phyloP scores from a whole-genome alignment of 805 yeast species.

The Yarrowia keelungensis region DNA sequence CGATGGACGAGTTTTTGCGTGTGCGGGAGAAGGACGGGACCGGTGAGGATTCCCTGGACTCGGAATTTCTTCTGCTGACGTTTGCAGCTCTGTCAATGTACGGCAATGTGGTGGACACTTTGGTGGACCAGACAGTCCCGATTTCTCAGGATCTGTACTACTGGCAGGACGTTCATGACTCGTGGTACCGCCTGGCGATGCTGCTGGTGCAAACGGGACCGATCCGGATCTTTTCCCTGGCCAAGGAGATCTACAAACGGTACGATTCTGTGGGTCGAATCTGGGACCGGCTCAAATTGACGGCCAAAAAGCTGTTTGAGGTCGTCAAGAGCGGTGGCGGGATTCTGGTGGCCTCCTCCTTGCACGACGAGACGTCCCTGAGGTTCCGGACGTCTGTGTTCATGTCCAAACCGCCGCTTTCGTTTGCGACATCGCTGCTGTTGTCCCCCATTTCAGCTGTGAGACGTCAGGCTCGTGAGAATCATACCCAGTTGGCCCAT shows the following conservation, averaged over 20 bases:
- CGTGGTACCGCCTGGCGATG: constrained; percentile 48
- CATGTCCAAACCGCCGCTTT: constrained; percentile 30
- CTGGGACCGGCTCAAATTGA: constrained; percentile 31
- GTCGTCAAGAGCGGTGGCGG: constrained; percentile 15
- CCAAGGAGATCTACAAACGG: constrained; percentile 12
- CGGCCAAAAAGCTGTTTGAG: constrained; percentile 11
- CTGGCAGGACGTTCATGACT: constrained; percentile 54
- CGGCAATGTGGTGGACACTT: constrained; percentile 49
- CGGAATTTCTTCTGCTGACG: constrained; percentile 30
- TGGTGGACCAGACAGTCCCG: constrained; percentile 55
- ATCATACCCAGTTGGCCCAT: constrained; percentile 8
- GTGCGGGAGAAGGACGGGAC: neutral
- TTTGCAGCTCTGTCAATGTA: constrained; percentile 51
- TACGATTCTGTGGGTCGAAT: constrained; percentile 16
- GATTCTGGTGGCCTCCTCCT: neutral
- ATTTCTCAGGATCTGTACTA: constrained; percentile 56
- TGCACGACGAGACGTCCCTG: constrained; percentile 29
- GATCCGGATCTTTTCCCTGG: constrained; percentile 26
- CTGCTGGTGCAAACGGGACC: constrained; percentile 54
- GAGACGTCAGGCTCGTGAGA: constrained; percentile 5
- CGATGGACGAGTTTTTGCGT: constrained; percentile 28
- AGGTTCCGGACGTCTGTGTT: constrained; percentile 3
- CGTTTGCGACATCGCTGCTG: constrained; percentile 16
- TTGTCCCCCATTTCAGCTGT: constrained; percentile 30
- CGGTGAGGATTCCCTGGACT: neutral